Percentiles rank a stretch among this genome's conserved stretches.
Conservation (phyloP, 2,329 filamentous ascomycete species). For the Penicillium hesseltinei region DNA sequence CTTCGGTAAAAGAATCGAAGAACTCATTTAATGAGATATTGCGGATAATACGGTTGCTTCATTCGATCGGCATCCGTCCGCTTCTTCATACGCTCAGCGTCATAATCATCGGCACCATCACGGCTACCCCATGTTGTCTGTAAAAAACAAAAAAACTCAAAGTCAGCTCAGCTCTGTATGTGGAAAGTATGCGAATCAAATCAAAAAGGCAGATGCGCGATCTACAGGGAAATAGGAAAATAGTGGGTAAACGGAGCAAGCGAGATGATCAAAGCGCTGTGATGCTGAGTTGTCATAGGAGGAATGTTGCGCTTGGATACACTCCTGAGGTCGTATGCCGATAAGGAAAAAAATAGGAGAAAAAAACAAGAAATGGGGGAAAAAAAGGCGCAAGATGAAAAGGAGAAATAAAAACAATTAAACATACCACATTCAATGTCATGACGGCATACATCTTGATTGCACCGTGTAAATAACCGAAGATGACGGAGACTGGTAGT, state of each 20-base stretch:
- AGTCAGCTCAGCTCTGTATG: slow-evolving; percentile 8
- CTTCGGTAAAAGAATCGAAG: not conserved
- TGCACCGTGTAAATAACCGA: slow-evolving; percentile 88
- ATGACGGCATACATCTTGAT: slow-evolving; percentile 87
- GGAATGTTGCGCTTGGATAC: slow-evolving; percentile 16
- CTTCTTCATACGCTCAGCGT: slow-evolving; percentile 64
- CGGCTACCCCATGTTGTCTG: slow-evolving; percentile 96
- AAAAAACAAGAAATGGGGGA: not conserved
- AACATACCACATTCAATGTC: slow-evolving; percentile 77
- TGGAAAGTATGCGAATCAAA: slow-evolving; percentile 1
- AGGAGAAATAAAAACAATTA: slow-evolving; percentile 12
- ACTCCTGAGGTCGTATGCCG: not conserved
- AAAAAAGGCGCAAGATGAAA: not conserved
- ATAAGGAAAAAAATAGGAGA: not conserved
- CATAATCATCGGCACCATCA: slow-evolving; percentile 83
- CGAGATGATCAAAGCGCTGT: slow-evolving; percentile 28
- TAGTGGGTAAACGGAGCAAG: slow-evolving; percentile 20
- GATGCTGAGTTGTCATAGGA: slow-evolving; percentile 22
- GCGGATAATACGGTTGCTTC: slow-evolving; percentile 35
- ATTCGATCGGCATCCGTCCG: slow-evolving; percentile 37
- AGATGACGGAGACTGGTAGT: slow-evolving; percentile 80
- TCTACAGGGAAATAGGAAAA: slow-evolving; percentile 9
- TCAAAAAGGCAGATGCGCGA: not conserved
- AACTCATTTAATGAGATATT: slow-evolving; percentile 31
- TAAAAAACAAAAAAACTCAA: slow-evolving; percentile 7